Evolutionary conservation across 345 rosid genomes (phyloP), one percentile per base, ranked within the genome.

Genomic region (Hibiscus mutabilis): DNA sequence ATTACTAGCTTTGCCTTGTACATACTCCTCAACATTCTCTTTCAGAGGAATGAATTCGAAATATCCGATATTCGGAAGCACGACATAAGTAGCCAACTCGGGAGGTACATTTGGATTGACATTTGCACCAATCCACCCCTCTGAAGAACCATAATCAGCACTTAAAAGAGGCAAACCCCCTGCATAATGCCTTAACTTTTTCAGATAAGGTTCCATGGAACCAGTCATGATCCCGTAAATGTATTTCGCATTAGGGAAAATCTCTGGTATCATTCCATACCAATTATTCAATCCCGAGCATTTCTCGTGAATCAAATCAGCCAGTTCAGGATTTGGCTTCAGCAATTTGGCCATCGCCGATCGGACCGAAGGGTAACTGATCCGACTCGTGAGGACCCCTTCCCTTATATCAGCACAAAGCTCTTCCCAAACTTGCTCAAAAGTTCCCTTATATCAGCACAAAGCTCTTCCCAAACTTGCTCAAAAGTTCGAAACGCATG

Each of bases 151-250:
- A 47, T 92, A 96, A 79, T 96, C 99, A 44, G 90, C 91, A 65
- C 93, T 86, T 77, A 92, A 25, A 71, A 96, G 83, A 53, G 96
- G 95, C 57, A 92, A 55, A 14, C 85, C 86, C 16, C 93, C 93
- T 0, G 96, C 96, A 57, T 89, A 92, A 81, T 91, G 98, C 83
- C 98, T 91, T 76, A 92, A 47, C 78, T 89, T 92, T 33, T 82
- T 83, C 80, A 87, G 65, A 58, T 89, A 96, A 10, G 92, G 97
- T 81, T 89, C 92, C 98, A 96, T 92, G 4, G 99, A 89, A 65
- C 99, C 99, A 1, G 99, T 96, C 98, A 96, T 88, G 79, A 96
- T 92, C 81, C 96, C 99, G 53, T 89, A 92, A 25, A 96, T 77
- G 77, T 91, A 96, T 82, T 92, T 91, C 0, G 80, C 96, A 2